Percentiles rank a stretch among this genome's conserved stretches.
These are phyloP conservation scores for Fistulina hepatica DNA, from an alignment of 1,284 basidiomycete genomes.

Conservation along the genomic window DNA sequence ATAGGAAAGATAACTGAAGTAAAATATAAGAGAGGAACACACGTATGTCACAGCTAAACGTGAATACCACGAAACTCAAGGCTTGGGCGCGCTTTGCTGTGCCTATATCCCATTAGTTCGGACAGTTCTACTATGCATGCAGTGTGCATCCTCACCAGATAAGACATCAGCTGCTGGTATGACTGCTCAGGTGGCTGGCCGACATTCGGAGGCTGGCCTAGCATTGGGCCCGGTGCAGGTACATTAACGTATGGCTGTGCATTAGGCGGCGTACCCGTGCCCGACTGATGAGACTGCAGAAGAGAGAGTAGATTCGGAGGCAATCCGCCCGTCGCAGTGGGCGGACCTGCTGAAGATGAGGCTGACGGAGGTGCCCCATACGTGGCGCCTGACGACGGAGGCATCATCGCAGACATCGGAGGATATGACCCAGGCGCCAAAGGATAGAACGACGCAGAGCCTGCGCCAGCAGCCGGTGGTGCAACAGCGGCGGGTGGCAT, in stretches of 20 bases:
- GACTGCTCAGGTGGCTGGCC: not conserved
- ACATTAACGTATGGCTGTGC: constrained; percentile 33
- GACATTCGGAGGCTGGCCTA: no score
- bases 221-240: constrained; percentile 14
- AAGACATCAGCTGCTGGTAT: constrained; percentile 1
- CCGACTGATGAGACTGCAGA: no score
- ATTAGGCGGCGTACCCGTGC: no score
- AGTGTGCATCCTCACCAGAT: no score
- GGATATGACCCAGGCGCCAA: constrained; percentile 10
- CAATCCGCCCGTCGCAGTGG: constrained; percentile 31
- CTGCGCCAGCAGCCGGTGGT: constrained; percentile 28
- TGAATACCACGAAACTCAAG: no score
- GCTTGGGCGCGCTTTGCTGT: no score
- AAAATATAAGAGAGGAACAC: no score
- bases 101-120: no score
- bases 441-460: constrained; percentile 25
- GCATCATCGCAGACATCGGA: constrained; percentile 2
- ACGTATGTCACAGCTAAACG: no score
- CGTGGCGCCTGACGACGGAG: constrained; percentile 22
- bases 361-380: constrained; percentile 26
- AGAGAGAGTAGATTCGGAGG: constrained; percentile 57
- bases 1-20: no score
- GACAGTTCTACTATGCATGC: no score
- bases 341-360: constrained; percentile 17
- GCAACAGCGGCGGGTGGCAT: constrained; percentile 34